These are phyloP conservation scores for Sicyos edulis DNA, from an alignment of 306 rosid species.

Conservation along the genomic window DNA sequence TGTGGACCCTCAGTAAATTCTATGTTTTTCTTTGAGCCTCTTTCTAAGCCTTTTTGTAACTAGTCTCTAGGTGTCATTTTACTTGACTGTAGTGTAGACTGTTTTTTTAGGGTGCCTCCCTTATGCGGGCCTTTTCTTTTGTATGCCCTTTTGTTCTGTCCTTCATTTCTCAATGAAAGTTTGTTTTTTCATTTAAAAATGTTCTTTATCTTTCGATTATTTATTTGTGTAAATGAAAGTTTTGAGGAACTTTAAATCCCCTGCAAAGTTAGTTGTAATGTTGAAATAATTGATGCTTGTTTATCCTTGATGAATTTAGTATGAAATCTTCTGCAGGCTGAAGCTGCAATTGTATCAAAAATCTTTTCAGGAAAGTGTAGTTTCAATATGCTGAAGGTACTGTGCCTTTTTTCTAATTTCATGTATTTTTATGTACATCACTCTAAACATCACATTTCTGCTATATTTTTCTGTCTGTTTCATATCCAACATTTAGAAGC, in stretches of 20 bases:
- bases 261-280: not conserved
- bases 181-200: no score
- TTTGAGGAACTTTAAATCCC: no score
- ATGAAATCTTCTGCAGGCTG: slow-evolving; percentile 47
- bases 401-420: slow-evolving; percentile 24
- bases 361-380: slow-evolving; percentile 57
- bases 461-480: slow-evolving; percentile 25
- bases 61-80: no score
- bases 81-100: no score
- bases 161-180: no score
- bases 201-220: no score
- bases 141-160: no score
- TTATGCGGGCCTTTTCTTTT: no score
- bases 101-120: no score
- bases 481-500: slow-evolving; percentile 55
- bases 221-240: not conserved
- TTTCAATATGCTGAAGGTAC: slow-evolving; percentile 60
- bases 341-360: slow-evolving; percentile 59
- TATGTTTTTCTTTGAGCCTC: no score
- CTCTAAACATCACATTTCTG: slow-evolving; percentile 9
- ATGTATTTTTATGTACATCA: not conserved
- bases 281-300: slow-evolving; percentile 17
- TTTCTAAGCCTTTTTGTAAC: no score
- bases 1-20: no score
- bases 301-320: not conserved